phyloP scores from a whole-genome alignment of 495 filamentous ascomycete species.

The Aspergillus ellipticus region DNA sequence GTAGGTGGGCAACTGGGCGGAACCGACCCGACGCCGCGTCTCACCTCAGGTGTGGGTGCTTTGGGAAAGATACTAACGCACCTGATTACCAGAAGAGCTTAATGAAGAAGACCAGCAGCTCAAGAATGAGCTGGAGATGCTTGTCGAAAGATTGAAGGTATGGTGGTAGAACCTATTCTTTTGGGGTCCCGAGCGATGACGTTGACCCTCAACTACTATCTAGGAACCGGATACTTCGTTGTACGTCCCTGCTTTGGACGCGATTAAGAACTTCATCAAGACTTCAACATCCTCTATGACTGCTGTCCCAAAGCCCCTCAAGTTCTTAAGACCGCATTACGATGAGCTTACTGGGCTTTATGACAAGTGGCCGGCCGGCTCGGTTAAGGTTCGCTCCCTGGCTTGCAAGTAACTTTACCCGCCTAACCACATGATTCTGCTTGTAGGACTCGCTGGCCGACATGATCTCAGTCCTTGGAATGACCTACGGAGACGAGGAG shows the following conservation, averaged over 20 bases:
- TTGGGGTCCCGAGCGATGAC: conserved; percentile 16
- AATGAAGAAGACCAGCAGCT: conserved; percentile 97
- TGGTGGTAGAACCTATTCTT: conserved; percentile 14
- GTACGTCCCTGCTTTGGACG: conserved; percentile 87
- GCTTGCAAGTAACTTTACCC: neutral
- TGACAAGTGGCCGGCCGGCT: conserved; percentile 78
- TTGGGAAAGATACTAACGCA: conserved; percentile 10
- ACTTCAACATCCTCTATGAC: conserved; percentile 99
- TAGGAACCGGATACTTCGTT: conserved; percentile 84
- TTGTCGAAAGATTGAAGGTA: conserved; percentile 92
- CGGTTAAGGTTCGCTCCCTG: conserved; percentile 64
- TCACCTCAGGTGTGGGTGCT: neutral
- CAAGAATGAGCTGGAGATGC: conserved; percentile 97
- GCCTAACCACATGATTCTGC: neutral
- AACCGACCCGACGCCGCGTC: neutral
- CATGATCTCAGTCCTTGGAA: conserved; percentile 93
- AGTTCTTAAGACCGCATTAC: conserved; percentile 96
- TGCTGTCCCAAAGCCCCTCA: conserved; percentile 94
- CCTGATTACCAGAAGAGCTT: conserved; percentile 66
- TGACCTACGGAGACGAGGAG: conserved; percentile 98
- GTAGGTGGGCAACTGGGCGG: conserved; percentile 29
- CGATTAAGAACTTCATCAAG: conserved; percentile 96
- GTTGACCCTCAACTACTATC: conserved; percentile 17
- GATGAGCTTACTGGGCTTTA: conserved; percentile 79
- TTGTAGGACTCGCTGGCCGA: conserved; percentile 77